These are phyloP conservation scores for Melanomma pulvis-pyrius DNA, from an alignment of 495 filamentous ascomycete species.

Conservation along the genomic window DNA sequence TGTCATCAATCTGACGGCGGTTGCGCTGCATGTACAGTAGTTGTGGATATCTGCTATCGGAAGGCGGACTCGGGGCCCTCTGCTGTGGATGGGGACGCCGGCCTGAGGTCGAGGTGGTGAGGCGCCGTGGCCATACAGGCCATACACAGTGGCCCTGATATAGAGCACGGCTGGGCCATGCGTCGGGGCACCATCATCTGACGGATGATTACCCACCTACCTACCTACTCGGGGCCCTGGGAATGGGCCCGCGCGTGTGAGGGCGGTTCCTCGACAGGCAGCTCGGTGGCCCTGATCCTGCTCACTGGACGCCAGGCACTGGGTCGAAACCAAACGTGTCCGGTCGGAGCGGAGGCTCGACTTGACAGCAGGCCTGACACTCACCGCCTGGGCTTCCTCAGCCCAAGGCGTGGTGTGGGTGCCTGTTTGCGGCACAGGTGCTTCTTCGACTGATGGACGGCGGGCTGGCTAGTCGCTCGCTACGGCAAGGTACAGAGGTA, in stretches of 20 bases:
- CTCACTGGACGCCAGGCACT: conserved; percentile 7
- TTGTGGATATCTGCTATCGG: neutral
- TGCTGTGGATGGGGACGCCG: neutral
- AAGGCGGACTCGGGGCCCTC: no score
- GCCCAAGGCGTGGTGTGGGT: neutral
- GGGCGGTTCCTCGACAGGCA: neutral
- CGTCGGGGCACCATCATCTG: neutral
- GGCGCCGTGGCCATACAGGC: neutral
- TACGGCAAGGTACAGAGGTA: conserved; percentile 40
- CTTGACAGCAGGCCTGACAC: conserved; percentile 8
- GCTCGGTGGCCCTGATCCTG: neutral
- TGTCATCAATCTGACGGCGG: neutral
- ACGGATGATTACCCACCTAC: no score
- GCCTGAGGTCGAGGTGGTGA: neutral
- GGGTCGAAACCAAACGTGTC: neutral
- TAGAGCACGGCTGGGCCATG: neutral
- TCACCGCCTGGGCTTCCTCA: conserved; percentile 13
- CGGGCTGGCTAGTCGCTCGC: conserved; percentile 28
- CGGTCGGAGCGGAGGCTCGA: neutral
- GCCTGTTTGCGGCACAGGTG: neutral
- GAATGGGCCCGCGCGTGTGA: neutral
- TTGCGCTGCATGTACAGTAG: neutral
- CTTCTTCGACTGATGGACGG: neutral
- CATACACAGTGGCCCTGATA: neutral
- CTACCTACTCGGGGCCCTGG: no score